These are phyloP conservation scores for Bretziella fagacearum DNA, from an alignment of 2,329 filamentous ascomycete species.

Conservation along the genomic window DNA sequence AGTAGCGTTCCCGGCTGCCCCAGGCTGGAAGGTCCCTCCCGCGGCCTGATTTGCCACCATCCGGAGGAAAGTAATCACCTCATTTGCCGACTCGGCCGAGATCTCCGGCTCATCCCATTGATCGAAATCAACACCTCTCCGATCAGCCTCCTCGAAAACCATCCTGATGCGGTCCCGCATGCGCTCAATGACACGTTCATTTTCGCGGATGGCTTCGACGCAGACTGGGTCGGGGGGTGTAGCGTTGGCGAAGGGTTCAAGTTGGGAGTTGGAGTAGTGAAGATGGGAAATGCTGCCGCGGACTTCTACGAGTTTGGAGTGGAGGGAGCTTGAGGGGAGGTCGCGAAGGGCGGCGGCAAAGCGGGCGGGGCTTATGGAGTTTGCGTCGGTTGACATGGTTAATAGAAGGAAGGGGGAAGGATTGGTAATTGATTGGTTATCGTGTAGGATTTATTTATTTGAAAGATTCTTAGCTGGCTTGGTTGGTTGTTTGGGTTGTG, in stretches of 20 bases:
- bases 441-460: too few relatives aligned
- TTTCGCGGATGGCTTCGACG: constrained; percentile 56
- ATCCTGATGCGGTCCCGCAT: constrained; percentile 50
- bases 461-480: too few relatives aligned
- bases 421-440: not conserved
- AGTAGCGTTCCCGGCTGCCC: not conserved
- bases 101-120: not conserved
- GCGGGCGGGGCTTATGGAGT: constrained; percentile 38
- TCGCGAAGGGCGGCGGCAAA: constrained; percentile 52
- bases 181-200: constrained; percentile 48
- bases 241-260: constrained; percentile 46
- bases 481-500: too few relatives aligned
- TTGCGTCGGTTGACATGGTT: constrained; percentile 43
- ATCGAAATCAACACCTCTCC: constrained; percentile 26
- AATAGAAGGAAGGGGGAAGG: not conserved
- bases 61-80: too few relatives aligned
- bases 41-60: not conserved
- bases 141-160: constrained; percentile 47
- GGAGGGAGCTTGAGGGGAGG: constrained; percentile 48
- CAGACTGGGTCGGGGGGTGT: constrained; percentile 46
- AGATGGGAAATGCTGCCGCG: constrained; percentile 60
- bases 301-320: constrained; percentile 59
- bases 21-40: not conserved
- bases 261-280: constrained; percentile 55
- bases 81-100: not conserved